Conservation (phyloP, 192 early-diverging fungal genomes). For the Powellomyces hirtus region DNA sequence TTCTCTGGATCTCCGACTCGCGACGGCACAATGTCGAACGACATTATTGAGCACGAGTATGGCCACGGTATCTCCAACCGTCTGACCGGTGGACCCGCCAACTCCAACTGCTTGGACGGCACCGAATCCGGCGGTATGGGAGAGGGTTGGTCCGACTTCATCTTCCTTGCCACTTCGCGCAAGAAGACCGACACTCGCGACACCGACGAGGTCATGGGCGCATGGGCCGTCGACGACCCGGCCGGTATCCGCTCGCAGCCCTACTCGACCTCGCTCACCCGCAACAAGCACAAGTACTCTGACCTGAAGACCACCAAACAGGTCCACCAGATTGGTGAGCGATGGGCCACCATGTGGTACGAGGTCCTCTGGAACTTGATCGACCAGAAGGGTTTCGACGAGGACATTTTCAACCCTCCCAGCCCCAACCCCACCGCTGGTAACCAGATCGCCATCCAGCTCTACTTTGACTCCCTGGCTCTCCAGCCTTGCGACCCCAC, state of each 20-base stretch:
- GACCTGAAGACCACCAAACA: constrained; percentile 30
- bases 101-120: constrained; percentile 54
- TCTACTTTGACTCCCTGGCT: constrained; percentile 57
- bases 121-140: constrained; percentile 61
- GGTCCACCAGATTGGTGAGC: constrained; percentile 55
- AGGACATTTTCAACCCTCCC: constrained; percentile 9
- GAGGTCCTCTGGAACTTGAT: constrained; percentile 62
- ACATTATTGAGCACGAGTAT: constrained; percentile 62
- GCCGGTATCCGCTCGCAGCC: constrained; percentile 50
- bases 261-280: constrained; percentile 54
- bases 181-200: constrained; percentile 39
- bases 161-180: constrained; percentile 40
- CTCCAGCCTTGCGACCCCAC: constrained; percentile 65
- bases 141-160: constrained; percentile 63
- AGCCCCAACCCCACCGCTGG: constrained; percentile 24
- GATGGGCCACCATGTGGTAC: constrained; percentile 59
- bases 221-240: constrained; percentile 28
- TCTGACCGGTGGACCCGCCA: constrained; percentile 63
- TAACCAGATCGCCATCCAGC: constrained; percentile 48
- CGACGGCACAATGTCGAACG: constrained; percentile 56
- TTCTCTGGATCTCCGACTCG: constrained; percentile 46
- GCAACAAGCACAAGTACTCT: constrained; percentile 33
- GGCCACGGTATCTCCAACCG: constrained; percentile 62
- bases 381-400: constrained; percentile 21
- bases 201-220: constrained; percentile 41